Conservation (phyloP, 306 rosid genomes). For the Senna siamea region DNA sequence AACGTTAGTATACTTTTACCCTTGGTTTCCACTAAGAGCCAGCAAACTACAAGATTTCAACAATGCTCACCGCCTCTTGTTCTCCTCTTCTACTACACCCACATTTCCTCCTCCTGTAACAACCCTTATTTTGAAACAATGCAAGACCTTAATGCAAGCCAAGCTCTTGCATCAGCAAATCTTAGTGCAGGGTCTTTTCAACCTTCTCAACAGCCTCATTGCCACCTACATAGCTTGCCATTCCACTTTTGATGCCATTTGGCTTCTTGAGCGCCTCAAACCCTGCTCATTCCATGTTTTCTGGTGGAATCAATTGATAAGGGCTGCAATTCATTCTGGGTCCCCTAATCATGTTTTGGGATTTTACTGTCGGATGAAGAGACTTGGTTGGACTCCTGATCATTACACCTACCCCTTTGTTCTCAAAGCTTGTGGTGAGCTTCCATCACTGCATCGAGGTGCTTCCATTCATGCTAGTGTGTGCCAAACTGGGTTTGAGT, state of each 20-base stretch:
- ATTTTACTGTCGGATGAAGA: constrained; percentile 54
- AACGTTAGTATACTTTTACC: background rate
- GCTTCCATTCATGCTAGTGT: constrained; percentile 58
- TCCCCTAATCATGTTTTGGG: constrained; percentile 41
- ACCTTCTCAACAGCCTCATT: constrained; percentile 43
- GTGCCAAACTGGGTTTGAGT: constrained; percentile 53
- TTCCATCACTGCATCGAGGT: constrained; percentile 46
- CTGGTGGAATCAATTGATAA: constrained; percentile 84
- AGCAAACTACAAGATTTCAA: background rate
- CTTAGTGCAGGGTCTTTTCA: constrained; percentile 38
- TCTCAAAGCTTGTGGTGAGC: constrained; percentile 72
- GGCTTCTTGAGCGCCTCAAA: constrained; percentile 49
- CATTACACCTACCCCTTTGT: constrained; percentile 74
- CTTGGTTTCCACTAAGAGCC: background rate
- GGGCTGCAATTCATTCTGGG: constrained; percentile 50
- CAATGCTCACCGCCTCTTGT: background rate
- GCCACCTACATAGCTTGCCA: constrained; percentile 53
- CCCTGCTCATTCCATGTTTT: constrained; percentile 52
- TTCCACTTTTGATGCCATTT: constrained; percentile 47
- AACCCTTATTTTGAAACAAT: constrained; percentile 35
- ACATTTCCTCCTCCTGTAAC: constrained; percentile 6
- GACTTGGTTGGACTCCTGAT: constrained; percentile 74
- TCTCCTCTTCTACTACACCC: background rate
- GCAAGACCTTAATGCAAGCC: constrained; percentile 49
- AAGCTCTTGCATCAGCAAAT: constrained; percentile 59